Evolutionary conservation across 306 rosid species (phyloP).

Genomic region (Quercus dentata): DNA sequence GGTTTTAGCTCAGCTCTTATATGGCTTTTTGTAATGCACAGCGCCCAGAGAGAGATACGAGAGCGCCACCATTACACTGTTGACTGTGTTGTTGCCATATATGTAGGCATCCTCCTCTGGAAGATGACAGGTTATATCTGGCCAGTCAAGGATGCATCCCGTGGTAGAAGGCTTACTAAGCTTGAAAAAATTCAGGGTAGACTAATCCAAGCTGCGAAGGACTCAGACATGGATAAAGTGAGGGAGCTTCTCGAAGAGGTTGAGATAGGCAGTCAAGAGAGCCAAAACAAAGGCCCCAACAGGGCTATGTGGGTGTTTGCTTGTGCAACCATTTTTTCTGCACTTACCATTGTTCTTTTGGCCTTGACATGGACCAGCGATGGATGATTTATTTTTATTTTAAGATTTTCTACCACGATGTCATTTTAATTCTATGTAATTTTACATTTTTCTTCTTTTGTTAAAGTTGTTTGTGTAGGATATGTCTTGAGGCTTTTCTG

Average conservation of each 20-base stretch:
- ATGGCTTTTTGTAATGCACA: slow-evolving; percentile 81
- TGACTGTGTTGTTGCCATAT: slow-evolving; percentile 81
- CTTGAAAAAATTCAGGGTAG: slow-evolving; percentile 69
- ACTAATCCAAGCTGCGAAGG: slow-evolving; percentile 83
- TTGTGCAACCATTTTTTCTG: slow-evolving; percentile 38
- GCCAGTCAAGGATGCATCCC: slow-evolving; percentile 37
- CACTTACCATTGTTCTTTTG: slow-evolving; percentile 62
- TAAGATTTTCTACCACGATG: too few species aligned
- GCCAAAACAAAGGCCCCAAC: slow-evolving; percentile 28
- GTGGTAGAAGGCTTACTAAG: slow-evolving; percentile 37
- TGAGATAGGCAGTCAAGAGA: slow-evolving; percentile 51
- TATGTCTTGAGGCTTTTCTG: too few species aligned
- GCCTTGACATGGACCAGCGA: slow-evolving; percentile 70
- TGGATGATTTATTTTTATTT: slow-evolving; percentile 35
- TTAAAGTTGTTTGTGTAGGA: too few species aligned
- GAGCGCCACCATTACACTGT: slow-evolving; percentile 88
- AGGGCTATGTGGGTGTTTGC: slow-evolving; percentile 45
- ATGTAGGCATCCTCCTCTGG: slow-evolving; percentile 90
- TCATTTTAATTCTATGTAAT: too few species aligned
- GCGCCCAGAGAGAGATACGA: slow-evolving; percentile 92
- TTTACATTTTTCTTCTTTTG: too few species aligned
- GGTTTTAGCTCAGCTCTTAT: slow-evolving; percentile 80
- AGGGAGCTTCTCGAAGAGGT: slow-evolving; percentile 77
- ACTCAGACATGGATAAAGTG: slow-evolving; percentile 69
- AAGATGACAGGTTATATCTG: slow-evolving; percentile 85